Evolutionary conservation across 768 basidiomycete species (phyloP), one percentile per base, ranked within the genome.

Genomic region (Lactarius sp.): DNA sequence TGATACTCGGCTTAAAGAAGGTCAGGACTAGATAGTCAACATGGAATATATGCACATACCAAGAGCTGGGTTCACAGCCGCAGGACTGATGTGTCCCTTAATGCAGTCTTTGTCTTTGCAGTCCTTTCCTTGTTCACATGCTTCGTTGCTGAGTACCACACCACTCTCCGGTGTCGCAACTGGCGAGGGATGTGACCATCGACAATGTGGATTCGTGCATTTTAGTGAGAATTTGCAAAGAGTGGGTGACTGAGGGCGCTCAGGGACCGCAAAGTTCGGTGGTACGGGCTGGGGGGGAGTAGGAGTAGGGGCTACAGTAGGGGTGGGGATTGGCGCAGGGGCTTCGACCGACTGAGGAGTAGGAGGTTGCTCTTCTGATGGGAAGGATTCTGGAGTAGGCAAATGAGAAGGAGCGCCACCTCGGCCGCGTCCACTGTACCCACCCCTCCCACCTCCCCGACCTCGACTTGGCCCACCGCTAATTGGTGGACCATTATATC

Each of bases 91-190:
- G 73, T 98, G 94, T 27, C 85, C 85, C 73, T 92, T 93, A 61
- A 89, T 84, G 73, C 94, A 98, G 74, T 98, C 96, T 72, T 91
- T 87, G 74, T 99, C 94, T 71, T 90, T 86, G 75, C 97, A 99
- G 52, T 88, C 79, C 72, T 86, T 89, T 18, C 92, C 92, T 54
- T 87, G 85, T 70, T 94, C 91, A 74, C 97, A 99, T 20, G 92
- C 80, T 61, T 98, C 96, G 61, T 91, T 94, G 69, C 91, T 96
- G 60, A 99, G 79, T 1, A 98, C 97, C 66, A 99, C 83, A 9
- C 95, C 97, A 70, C 90, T 94, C 76, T 96, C 94, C 37, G 89
- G 81, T 18, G 96, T 97, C 6, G 97, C 95, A 3, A 94, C 92
- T n/a, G 97, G 97, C 9, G 91, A 94, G 5, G 97, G 95, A 74